These are phyloP conservation scores for Acorus gramineus DNA, from an alignment of 106 monocot species.

Conservation along the genomic window DNA sequence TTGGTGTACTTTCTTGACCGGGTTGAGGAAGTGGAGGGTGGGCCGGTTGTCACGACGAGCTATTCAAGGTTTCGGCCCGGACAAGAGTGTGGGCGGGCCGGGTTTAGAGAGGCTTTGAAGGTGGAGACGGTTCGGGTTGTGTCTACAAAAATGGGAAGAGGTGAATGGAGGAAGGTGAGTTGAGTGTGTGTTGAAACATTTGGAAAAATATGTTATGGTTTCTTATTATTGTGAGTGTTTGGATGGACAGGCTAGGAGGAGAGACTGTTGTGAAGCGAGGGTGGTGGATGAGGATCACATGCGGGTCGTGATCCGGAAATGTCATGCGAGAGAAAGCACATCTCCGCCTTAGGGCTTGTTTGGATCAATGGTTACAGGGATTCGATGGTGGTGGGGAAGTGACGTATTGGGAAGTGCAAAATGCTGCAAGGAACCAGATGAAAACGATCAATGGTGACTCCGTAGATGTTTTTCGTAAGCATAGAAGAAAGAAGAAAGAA, in stretches of 20 bases:
- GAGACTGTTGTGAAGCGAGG: conserved; percentile 57
- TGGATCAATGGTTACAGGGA: too few species aligned
- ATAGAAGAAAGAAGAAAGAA: too few species aligned
- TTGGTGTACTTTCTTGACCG: conserved; percentile 35
- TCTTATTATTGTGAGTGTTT: not conserved
- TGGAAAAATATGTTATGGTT: not conserved
- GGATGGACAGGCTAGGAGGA: conserved; percentile 48
- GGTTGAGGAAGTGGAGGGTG: conserved; percentile 3
- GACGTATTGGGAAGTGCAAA: too few species aligned
- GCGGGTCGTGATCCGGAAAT: conserved; percentile 43
- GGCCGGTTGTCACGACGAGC: not conserved
- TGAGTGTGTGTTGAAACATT: not conserved
- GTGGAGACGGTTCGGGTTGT: conserved; percentile 37
- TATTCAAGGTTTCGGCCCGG: conserved; percentile 13
- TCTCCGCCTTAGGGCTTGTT: conserved; percentile 17
- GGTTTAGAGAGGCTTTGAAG: conserved; percentile 24
- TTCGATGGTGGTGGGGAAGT: too few species aligned
- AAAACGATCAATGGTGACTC: too few species aligned
- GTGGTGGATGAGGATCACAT: conserved; percentile 10
- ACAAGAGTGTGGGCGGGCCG: not conserved
- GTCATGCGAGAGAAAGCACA: conserved; percentile 28
- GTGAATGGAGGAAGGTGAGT: conserved; percentile 37
- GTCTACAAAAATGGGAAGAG: conserved; percentile 36
- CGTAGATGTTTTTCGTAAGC: too few species aligned
- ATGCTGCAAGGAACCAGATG: too few species aligned